Conservation (phyloP, 2,329 filamentous ascomycete genomes). For the Waltergamsia citrina region DNA sequence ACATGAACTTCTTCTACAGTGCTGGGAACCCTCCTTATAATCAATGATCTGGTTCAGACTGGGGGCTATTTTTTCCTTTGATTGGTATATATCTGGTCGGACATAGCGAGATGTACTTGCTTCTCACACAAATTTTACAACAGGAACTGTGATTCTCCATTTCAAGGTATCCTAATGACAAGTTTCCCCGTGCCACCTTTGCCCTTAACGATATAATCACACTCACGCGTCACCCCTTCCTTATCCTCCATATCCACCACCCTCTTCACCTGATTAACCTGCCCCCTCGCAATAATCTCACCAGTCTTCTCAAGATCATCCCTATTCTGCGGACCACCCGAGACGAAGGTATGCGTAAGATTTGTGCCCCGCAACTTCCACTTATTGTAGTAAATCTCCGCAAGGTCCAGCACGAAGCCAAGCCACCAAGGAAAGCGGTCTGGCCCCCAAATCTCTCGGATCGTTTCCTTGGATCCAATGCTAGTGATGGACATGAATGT, state of each 20-base stretch:
- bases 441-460: constrained; percentile 19
- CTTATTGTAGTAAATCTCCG: constrained; percentile 28
- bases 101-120: no score
- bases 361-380: constrained; percentile 33
- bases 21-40: no score
- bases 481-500: constrained; percentile 30
- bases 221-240: constrained; percentile 27
- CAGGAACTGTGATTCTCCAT: no score
- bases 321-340: constrained; percentile 27
- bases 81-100: no score
- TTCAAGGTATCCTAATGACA: constrained; percentile 25
- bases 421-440: constrained; percentile 25
- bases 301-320: constrained; percentile 32
- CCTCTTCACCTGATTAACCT: constrained; percentile 31
- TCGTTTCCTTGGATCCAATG: constrained; percentile 18
- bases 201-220: constrained; percentile 25
- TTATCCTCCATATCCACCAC: constrained; percentile 31
- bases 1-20: constrained; percentile 2
- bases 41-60: no score
- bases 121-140: no score
- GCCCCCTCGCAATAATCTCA: constrained; percentile 28
- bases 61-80: no score
- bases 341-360: constrained; percentile 33
- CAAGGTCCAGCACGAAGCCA: constrained; percentile 21
- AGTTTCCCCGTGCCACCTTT: constrained; percentile 34